A percentile compares a stretch with the other conserved stretches of the same genome.
phyloP scores from a whole-genome alignment of 2,329 filamentous ascomycete species.

The Fusarium tjaetaba region DNA sequence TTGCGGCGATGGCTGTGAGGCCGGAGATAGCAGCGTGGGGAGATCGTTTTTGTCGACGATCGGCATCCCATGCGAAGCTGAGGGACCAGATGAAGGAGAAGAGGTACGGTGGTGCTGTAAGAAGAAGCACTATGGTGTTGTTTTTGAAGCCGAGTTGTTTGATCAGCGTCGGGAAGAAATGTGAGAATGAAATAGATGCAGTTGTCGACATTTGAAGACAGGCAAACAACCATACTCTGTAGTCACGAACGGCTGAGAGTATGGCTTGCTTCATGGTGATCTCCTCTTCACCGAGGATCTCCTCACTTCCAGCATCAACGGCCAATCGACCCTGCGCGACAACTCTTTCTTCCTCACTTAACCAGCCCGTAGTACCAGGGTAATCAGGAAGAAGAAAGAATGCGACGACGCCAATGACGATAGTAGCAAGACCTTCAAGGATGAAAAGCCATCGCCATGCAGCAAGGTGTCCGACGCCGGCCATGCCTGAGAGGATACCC shows the following conservation, averaged over 20 bases:
- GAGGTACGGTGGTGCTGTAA: accelerated
- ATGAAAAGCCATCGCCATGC: not conserved
- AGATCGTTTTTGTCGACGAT: not conserved
- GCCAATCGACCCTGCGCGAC: not conserved
- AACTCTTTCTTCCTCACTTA: not conserved
- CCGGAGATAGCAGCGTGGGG: not conserved
- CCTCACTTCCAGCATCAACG: not conserved
- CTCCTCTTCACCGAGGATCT: not conserved
- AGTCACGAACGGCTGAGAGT: not conserved
- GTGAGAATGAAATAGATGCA: not conserved
- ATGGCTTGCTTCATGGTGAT: not conserved
- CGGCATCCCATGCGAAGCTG: not conserved
- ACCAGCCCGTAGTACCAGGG: not conserved
- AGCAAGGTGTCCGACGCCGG: not conserved
- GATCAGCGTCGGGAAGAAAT: not conserved
- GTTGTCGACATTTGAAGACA: not conserved
- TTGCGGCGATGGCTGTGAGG: not conserved
- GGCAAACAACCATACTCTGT: not conserved
- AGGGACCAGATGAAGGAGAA: not conserved
- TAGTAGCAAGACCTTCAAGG: not conserved
- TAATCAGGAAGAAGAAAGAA: not conserved
- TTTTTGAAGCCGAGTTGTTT: not conserved
- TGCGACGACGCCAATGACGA: not conserved
- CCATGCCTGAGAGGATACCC: not conserved
- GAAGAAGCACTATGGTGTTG: not conserved